Percentiles rank a stretch among this genome's conserved stretches.
These are phyloP conservation scores for Diplodia scrobiculata DNA, from an alignment of 2,329 filamentous ascomycete genomes.

Conservation along the genomic window DNA sequence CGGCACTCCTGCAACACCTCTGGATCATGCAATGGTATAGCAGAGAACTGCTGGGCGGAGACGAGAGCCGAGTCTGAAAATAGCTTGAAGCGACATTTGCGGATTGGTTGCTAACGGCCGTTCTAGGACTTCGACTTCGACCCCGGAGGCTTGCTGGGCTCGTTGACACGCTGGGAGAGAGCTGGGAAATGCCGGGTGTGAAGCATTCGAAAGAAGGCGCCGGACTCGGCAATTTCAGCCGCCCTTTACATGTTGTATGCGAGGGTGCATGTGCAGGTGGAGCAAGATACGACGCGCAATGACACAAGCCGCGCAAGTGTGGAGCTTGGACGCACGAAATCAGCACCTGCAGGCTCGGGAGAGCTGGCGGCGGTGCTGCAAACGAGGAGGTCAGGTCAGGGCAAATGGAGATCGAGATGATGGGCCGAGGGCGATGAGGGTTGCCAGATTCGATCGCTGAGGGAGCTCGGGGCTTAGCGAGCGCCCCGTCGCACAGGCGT, in stretches of 20 bases:
- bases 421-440: background rate
- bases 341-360: background rate
- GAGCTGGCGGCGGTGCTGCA: too few relatives aligned
- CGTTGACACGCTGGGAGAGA: too few relatives aligned
- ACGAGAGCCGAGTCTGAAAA: too few relatives aligned
- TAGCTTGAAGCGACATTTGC: too few relatives aligned
- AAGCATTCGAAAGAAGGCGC: background rate
- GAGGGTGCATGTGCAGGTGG: background rate
- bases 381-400: background rate
- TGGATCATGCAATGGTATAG: too few relatives aligned
- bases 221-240: background rate
- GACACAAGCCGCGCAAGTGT: background rate
- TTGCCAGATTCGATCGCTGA: constrained; percentile 8
- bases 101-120: too few relatives aligned
- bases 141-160: too few relatives aligned
- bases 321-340: constrained; percentile 5
- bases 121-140: too few relatives aligned
- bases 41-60: too few relatives aligned
- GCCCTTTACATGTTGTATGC: too few relatives aligned
- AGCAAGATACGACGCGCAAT: constrained; percentile 9
- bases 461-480: constrained; percentile 11
- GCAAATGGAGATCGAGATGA: background rate
- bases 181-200: background rate
- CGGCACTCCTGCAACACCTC: too few relatives aligned
- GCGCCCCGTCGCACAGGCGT: constrained; percentile 1